Evolutionary conservation across 2,329 filamentous ascomycete species (phyloP).

Genomic region (Xylariaceae sp.): DNA sequence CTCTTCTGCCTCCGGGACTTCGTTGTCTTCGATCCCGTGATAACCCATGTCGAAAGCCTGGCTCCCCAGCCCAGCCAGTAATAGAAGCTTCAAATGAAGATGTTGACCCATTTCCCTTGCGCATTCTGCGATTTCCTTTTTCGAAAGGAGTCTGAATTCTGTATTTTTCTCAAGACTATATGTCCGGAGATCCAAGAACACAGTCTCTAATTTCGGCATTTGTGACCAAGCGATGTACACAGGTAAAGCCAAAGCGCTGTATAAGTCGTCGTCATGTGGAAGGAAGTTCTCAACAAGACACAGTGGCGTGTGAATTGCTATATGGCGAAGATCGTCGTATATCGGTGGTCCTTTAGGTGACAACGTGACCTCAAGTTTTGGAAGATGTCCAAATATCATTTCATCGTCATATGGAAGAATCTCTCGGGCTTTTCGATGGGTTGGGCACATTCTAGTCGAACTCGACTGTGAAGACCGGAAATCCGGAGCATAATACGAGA

Average conservation of each 20-base stretch:
- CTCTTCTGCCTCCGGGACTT: slow-evolving; percentile 18
- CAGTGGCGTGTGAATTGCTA: slow-evolving; percentile 22
- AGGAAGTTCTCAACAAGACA: background rate
- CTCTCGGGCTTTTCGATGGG: background rate
- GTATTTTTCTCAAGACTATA: slow-evolving; percentile 27
- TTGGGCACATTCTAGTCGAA: background rate
- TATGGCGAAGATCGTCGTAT: slow-evolving; percentile 20
- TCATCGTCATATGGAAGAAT: slow-evolving; percentile 29
- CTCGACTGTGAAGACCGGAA: background rate
- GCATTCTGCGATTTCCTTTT: slow-evolving; percentile 15
- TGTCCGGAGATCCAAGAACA: slow-evolving; percentile 26
- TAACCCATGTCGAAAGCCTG: slow-evolving; percentile 20
- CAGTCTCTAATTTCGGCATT: slow-evolving; percentile 26
- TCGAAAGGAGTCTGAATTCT: slow-evolving; percentile 18
- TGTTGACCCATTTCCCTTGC: slow-evolving; percentile 24
- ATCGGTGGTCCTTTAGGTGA: background rate
- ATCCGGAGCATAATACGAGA: slow-evolving; percentile 8
- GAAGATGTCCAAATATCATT: background rate
- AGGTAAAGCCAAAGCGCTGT: slow-evolving; percentile 20
- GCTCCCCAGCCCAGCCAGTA: slow-evolving; percentile 27
- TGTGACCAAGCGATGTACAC: slow-evolving; percentile 24
- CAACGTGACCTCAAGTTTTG: background rate
- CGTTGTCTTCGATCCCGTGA: slow-evolving; percentile 6
- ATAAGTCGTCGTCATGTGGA: slow-evolving; percentile 8
- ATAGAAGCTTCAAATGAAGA: slow-evolving; percentile 21